Evolutionary conservation across 2,329 filamentous ascomycete species (phyloP), one percentile per base, ranked within the genome.

Genomic region (Alternaria triticimaculans): DNA sequence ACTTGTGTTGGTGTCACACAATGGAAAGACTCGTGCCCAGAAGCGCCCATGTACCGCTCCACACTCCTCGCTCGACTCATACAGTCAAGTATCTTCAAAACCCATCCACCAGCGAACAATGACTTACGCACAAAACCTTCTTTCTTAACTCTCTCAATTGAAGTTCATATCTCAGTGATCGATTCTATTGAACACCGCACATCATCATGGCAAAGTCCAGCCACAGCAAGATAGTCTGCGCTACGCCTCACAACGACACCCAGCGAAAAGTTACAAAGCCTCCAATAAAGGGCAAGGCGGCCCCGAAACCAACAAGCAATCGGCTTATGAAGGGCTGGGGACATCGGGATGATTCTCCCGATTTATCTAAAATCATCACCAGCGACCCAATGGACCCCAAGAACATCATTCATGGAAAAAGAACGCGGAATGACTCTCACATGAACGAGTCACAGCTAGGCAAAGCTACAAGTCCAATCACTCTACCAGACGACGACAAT

Each of bases 61-160:
- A 57, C 53, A 25, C 41, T 43, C 48, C 21, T 28, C 12, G 50
- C 50, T 48, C 55, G 43, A 55, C 51, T 56, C 58, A 60, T 21
- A 43, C 44, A 8, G 49, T 49, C 51, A 43, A 15, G 5, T 28
- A 45, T 37, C 44, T 60, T 55, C 50, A 9, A 55, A n/a, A 6
- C 15, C 23, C n/a, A 5, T 18, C 44, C 15, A 15, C 23, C 51
- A 49, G 5, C 51, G 55, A 49, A 26, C 9, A 14, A 44, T 12
- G 12, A 21, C 49, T 14, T 18, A 25, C 26, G 9, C 3, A 54
- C 18, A 46, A 33, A 15, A 26, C 37, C 37, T 41, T 21, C 28
- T 41, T 20, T 28, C 23, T 26, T 7, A 15, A 23, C 45, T n/a
- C 18, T 18, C 18, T 18, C 56, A 30, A 5, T 21, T 30, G 18